A percentile compares a stretch with the other conserved stretches of the same genome.
Conservation (phyloP, 2,329 filamentous ascomycete genomes). For the Pseudogymnoascus sp. region DNA sequence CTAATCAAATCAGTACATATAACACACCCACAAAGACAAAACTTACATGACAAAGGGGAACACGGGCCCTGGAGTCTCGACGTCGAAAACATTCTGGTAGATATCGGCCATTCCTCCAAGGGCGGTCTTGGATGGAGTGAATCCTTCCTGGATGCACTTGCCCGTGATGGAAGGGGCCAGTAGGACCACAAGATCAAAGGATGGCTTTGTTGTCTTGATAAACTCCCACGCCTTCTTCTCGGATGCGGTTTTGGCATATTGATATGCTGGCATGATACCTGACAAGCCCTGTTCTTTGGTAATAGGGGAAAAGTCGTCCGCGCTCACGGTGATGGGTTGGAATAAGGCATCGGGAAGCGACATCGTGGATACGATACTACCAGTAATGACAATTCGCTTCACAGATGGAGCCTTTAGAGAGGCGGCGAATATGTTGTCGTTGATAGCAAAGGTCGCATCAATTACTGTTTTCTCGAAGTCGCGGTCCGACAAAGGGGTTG, state of each 20-base stretch:
- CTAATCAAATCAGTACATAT: background rate
- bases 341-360: background rate
- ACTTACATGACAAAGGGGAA: constrained; percentile 12
- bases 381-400: constrained; percentile 9
- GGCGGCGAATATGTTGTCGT: background rate
- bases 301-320: constrained; percentile 45
- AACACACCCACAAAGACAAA: background rate
- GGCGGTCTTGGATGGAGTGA: background rate
- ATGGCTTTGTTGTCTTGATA: constrained; percentile 40
- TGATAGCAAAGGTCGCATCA: background rate
- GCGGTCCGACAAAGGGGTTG: background rate
- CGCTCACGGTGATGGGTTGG: constrained; percentile 36
- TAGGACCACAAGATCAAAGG: constrained; percentile 39
- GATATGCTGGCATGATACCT: background rate
- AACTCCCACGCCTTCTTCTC: constrained; percentile 58
- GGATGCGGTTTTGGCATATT: constrained; percentile 47
- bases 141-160: background rate
- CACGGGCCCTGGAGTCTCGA: background rate
- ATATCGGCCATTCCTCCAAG: constrained; percentile 3
- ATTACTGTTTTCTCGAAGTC: background rate
- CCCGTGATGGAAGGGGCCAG: constrained; percentile 6
- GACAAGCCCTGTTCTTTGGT: constrained; percentile 33
- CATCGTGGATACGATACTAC: background rate
- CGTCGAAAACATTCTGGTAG: constrained; percentile 8
- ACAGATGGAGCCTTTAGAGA: background rate